Conservation (phyloP, 441 rosid genomes). For the Adansonia madagascariensis region DNA sequence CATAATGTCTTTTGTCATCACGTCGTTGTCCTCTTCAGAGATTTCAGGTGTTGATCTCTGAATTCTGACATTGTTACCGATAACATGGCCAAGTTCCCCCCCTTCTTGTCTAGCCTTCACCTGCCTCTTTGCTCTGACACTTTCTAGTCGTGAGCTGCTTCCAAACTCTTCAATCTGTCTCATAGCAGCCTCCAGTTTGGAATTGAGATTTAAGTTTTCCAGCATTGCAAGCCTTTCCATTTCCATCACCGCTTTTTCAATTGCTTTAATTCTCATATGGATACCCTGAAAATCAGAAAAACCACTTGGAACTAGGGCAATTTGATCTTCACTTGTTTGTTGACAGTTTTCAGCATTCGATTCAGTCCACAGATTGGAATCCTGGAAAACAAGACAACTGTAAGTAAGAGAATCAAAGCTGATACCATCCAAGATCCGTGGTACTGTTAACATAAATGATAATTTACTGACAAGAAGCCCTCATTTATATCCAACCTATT, state of each 20-base stretch:
- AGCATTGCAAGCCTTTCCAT: conserved; percentile 53
- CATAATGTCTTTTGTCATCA: conserved; percentile 86
- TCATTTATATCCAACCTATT: background rate
- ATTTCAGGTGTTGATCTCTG: conserved; percentile 49
- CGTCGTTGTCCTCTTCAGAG: conserved; percentile 52
- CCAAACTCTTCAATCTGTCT: conserved; percentile 56
- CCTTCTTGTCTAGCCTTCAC: conserved; percentile 33
- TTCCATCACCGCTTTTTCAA: conserved; percentile 60
- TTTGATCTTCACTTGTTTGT: conserved; percentile 35
- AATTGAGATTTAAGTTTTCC: conserved; percentile 46
- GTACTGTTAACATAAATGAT: background rate
- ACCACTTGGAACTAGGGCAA: conserved; percentile 31
- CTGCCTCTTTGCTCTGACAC: conserved; percentile 35
- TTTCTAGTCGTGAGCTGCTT: conserved; percentile 35
- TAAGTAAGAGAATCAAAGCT: background rate
- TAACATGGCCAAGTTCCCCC: background rate
- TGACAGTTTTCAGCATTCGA: conserved; percentile 38
- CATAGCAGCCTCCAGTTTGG: conserved; percentile 57
- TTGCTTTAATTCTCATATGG: conserved; percentile 57
- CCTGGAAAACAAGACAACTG: conserved; percentile 45
- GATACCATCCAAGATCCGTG: background rate
- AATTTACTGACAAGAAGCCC: background rate
- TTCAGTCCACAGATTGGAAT: conserved; percentile 29
- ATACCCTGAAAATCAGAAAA: conserved; percentile 55
- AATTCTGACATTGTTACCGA: conserved; percentile 29